Evolutionary conservation across 1,139 yeast species (phyloP).

Genomic region (Fermentozyma sake): DNA sequence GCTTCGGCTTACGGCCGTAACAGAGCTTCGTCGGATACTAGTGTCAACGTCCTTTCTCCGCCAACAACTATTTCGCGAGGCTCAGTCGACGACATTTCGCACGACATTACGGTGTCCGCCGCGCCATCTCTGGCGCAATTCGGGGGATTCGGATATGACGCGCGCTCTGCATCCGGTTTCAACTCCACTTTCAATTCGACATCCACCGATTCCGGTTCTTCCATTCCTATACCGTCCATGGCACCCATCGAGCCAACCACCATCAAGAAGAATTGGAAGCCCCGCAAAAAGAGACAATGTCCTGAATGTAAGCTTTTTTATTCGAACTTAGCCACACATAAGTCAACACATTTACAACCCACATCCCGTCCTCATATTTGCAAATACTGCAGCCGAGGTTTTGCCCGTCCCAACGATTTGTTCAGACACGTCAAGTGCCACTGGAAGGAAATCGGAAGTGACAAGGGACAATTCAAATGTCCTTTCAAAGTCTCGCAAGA

Average conservation of each 20-base stretch:
- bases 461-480: slow-evolving; percentile 45
- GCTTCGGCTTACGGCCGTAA: slow-evolving; percentile 2
- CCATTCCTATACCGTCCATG: no score
- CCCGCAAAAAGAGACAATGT: slow-evolving; percentile 78
- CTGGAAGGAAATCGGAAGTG: slow-evolving; percentile 60
- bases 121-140: no score
- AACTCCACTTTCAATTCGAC: no score
- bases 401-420: slow-evolving; percentile 83
- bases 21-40: slow-evolving; percentile 4
- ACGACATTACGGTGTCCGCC: no score
- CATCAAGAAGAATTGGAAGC: slow-evolving; percentile 30
- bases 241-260: no score
- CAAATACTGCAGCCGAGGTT: slow-evolving; percentile 73
- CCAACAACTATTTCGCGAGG: no score
- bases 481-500: slow-evolving; percentile 31
- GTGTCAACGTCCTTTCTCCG: slow-evolving; percentile 2
- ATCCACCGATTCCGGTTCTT: slow-evolving; percentile 2
- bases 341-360: slow-evolving; percentile 73
- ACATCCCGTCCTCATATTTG: slow-evolving; percentile 76
- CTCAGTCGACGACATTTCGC: no score
- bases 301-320: slow-evolving; percentile 74
- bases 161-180: no score
- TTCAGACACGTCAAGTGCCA: slow-evolving; percentile 82
- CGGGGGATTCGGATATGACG: no score
- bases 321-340: slow-evolving; percentile 81